phyloP scores from a whole-genome alignment of 176 grass and related monocot genomes.

The Rhynchospora pubera region DNA sequence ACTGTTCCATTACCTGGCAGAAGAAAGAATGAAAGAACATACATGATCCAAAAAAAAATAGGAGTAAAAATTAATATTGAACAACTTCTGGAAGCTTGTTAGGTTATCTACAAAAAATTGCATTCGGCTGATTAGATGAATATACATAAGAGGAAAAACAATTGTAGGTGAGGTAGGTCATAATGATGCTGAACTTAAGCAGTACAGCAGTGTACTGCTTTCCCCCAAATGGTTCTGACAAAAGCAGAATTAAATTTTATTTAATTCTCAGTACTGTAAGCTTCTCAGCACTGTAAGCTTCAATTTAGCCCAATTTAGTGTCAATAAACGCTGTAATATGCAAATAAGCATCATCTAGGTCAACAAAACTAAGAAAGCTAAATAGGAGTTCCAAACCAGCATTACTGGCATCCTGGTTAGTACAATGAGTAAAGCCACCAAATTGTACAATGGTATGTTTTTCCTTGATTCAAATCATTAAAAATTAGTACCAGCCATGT shows the following conservation, averaged over 20 bases:
- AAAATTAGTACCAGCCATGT: neutral
- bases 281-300: no score
- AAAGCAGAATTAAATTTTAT: neutral
- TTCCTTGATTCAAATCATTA: neutral
- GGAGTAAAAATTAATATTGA: neutral
- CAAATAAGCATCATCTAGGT: neutral
- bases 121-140: neutral
- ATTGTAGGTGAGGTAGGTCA: neutral
- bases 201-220: neutral
- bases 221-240: neutral
- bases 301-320: neutral
- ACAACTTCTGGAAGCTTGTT: neutral
- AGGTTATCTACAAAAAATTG: neutral
- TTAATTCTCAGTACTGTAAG: neutral
- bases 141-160: neutral
- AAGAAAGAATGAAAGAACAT: slow-evolving; percentile 12
- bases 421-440: neutral
- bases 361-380: neutral
- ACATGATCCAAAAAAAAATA: neutral
- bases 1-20: slow-evolving; percentile 90
- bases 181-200: neutral
- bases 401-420: neutral
- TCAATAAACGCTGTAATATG: neutral
- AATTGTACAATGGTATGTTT: neutral
- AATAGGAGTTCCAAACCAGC: neutral